These are phyloP conservation scores for Lactarius hengduanensis DNA, from an alignment of 768 basidiomycete genomes.

Conservation along the genomic window DNA sequence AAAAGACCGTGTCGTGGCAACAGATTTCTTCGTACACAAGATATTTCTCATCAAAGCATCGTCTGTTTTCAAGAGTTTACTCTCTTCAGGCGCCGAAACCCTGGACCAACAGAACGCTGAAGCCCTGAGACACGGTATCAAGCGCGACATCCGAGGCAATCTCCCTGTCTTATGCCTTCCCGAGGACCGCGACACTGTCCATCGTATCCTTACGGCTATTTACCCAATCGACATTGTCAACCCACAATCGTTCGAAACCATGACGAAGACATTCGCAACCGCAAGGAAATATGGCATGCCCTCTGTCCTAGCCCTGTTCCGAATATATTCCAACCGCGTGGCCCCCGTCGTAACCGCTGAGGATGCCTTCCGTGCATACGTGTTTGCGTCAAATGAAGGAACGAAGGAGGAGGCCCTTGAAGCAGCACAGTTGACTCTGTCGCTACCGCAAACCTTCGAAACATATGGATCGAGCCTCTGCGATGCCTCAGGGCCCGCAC, in stretches of 20 bases:
- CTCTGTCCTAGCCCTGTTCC: conserved; percentile 3
- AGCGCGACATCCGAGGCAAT: neutral
- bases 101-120: neutral
- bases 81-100: neutral
- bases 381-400: conserved; percentile 7
- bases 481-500: conserved; percentile 10
- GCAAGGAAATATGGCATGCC: conserved; percentile 14
- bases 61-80: conserved; percentile 15
- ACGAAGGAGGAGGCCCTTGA: conserved; percentile 10
- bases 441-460: conserved; percentile 3
- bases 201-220: conserved; percentile 18
- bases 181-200: conserved; percentile 18
- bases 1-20: too few species aligned
- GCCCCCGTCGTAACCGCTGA: conserved; percentile 7
- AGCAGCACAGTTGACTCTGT: conserved; percentile 7
- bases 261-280: conserved; percentile 5
- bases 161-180: conserved; percentile 11
- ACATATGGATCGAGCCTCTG: conserved; percentile 3
- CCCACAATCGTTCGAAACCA: conserved; percentile 9
- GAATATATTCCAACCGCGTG: conserved; percentile 4
- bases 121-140: neutral
- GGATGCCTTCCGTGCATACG: conserved; percentile 15
- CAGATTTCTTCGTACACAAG: conserved; percentile 15
- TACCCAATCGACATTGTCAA: conserved; percentile 18
- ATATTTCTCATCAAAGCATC: conserved; percentile 19